Evolutionary conservation across 805 yeast species (phyloP), one percentile per base, ranked within the genome.

Genomic region (Yarrowia sp.): DNA sequence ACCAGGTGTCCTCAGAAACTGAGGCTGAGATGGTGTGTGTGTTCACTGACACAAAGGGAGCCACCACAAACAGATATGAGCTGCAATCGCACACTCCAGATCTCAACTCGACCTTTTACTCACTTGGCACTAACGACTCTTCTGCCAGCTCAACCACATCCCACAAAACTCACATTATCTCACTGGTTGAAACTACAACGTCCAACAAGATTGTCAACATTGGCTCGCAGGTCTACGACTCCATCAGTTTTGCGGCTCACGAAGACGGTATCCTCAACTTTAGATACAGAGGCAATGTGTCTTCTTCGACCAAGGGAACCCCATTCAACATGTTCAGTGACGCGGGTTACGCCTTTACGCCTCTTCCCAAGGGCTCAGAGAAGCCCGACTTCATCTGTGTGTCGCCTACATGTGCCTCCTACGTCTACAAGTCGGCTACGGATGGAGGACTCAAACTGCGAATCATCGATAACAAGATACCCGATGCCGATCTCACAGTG

Each of bases 321-420:
- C 68, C 56, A 19, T 74, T 52, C 69, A 67, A 39, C 66, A 56
- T 17, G 66, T 70, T 43, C 71, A 70, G 14, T 40, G 73, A 47
- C 30, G 77, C 68, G 20, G 73, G 71, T 36, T 75, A 43, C 69
- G 68, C 20, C 71, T 74, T 49, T n/a, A 42, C 49, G 2, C 71
- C 75, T 2, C 65, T 70, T 13, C 33, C 34, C 38, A 24, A 40
- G 44, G 61, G 46, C 46, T 4, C 46, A 0, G 67, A 40, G 3
- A 69, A 73, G 1, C 33, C 69, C 0, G 72, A 72, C 24, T 61
- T 14, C 55, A 66, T 77, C 3, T 72, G 76, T 53, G 17, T 79
- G 0, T 78, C 81, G 0, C 79, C 80, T 0, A 78, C 77, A 39
- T 63, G 72, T 49, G 70, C 71, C 33, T 73, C 77, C 2, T 73